Evolutionary conservation across 2,329 filamentous ascomycete genomes (phyloP), one percentile per base, ranked within the genome.

Genomic region (Madurella fahalii): DNA sequence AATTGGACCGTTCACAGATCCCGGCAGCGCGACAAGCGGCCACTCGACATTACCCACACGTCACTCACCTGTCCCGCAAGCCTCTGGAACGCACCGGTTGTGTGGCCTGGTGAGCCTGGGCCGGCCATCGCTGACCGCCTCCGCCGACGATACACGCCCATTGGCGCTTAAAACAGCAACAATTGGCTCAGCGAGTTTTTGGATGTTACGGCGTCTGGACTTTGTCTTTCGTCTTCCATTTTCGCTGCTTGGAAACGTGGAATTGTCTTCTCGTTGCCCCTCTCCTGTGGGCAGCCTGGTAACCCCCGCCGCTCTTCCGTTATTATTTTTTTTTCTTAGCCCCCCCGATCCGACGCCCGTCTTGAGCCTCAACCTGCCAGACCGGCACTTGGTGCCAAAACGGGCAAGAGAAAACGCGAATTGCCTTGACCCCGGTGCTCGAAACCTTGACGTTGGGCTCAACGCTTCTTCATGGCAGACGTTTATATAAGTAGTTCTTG

Each of bases 261-360:
- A 18, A 42, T 42, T 42, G 39, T 9, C 16, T 12, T 5, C 16
- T 20, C 20, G 39, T 16, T 40, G 39, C 39, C 39, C 39, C 39
- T 40, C 39, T 40, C 15, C 15, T 16, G 7, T 16, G 7, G 7
- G 34, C 34, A 4, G 34, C 34, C 11, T 39, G 11, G 34, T 39
- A n/a, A n/a, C 4, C 34, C 34, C 11, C 11, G 11, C 30, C 25
- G 25, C 25, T 25, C 7, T 25, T 25, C 25, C 7, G 25, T 17
- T 2, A 12, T 40, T 53, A 48, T 45, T 41, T 9, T 42, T 34
- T 53, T 53, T 45, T 41, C 5, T 42, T 34, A 47, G 39, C 44
- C 50, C 39, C 50, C 37, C 44, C 50, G 50, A 43, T 25, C 37
- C 39, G 30, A 44, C 50, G 43, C 43, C 50, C 42, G 20, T 20